These are phyloP conservation scores for Emericellopsis terricola DNA, from an alignment of 495 filamentous ascomycete species.

Conservation along the genomic window DNA sequence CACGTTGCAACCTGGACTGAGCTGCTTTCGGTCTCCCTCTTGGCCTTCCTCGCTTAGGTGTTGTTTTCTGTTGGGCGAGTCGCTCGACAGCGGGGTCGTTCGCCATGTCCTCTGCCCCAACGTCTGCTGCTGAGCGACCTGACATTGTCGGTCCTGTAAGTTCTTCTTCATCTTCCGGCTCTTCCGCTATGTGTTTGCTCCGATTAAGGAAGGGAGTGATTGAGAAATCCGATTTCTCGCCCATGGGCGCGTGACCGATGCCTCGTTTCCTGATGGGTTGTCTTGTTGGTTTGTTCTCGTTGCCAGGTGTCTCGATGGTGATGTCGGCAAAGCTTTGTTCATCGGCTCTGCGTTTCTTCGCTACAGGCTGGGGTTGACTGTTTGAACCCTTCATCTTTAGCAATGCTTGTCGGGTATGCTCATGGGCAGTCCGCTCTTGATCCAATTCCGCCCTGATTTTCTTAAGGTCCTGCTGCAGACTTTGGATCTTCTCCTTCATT, in stretches of 20 bases:
- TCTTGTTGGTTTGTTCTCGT: constrained; percentile 7
- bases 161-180: no score
- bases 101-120: constrained; percentile 2
- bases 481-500: constrained; percentile 44
- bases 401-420: no score
- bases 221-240: constrained; percentile 79
- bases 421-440: no score
- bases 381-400: no score
- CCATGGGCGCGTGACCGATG: constrained; percentile 36
- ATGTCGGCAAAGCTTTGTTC: constrained; percentile 13
- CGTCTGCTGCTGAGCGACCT: background rate
- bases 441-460: constrained; percentile 27
- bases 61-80: constrained; percentile 5
- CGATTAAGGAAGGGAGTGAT: constrained; percentile 86
- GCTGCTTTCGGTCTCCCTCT: background rate
- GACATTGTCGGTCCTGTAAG: no score
- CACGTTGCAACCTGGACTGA: background rate
- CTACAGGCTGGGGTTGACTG: constrained; percentile 2
- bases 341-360: constrained; percentile 16
- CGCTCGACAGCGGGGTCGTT: background rate
- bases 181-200: constrained; percentile 37
- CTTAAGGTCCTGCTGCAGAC: constrained; percentile 53
- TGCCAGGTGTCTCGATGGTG: constrained; percentile 13
- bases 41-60: constrained; percentile 6
- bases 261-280: constrained; percentile 29